Conservation (phyloP, 148 eudicot species). For the Vaccinium macrocarpon region DNA sequence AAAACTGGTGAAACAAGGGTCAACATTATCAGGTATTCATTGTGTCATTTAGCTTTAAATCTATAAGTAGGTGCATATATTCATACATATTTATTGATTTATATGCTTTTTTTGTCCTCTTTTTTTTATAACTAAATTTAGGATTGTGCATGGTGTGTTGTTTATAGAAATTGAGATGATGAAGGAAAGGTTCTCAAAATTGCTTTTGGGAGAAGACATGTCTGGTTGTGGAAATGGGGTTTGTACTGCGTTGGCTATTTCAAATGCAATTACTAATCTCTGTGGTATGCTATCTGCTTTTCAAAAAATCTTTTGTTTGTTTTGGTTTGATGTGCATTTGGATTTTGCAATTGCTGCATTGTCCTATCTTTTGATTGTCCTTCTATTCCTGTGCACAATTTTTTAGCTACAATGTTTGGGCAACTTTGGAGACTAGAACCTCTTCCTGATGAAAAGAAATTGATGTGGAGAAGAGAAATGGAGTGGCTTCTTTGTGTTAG, state of each 20-base stretch:
- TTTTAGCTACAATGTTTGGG: constrained; percentile 63
- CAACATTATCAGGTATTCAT: constrained; percentile 45
- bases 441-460: constrained; percentile 41
- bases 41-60: not conserved
- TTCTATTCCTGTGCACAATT: constrained; percentile 4
- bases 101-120: not conserved
- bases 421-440: constrained; percentile 69
- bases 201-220: constrained; percentile 92
- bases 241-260: constrained; percentile 66
- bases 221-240: constrained; percentile 88
- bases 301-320: not conserved
- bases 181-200: constrained; percentile 81
- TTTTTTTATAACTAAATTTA: not conserved
- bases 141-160: constrained; percentile 4
- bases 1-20: constrained; percentile 42
- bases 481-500: constrained; percentile 62
- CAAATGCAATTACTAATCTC: constrained; percentile 85
- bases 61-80: not conserved
- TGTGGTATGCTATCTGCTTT: constrained; percentile 46
- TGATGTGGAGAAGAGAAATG: constrained; percentile 66
- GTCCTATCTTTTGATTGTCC: constrained; percentile 12
- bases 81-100: not conserved
- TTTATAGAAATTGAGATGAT: constrained; percentile 67
- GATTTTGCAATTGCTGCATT: not conserved
- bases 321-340: not conserved